Evolutionary conservation across 345 rosid species (phyloP), one percentile per base, ranked within the genome.

Genomic region (Clarkia xantiana): DNA sequence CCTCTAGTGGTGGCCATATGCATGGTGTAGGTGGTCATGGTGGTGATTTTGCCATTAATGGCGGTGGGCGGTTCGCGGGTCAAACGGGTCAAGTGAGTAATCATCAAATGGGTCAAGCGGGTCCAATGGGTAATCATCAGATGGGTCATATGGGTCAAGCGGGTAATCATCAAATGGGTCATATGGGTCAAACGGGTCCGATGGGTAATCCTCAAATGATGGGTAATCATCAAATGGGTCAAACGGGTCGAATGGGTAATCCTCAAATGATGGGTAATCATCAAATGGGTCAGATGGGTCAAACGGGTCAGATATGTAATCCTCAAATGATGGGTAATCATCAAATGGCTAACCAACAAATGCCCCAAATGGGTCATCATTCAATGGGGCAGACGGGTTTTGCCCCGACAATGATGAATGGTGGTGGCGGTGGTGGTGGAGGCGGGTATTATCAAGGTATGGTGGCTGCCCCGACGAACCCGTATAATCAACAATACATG

Each of bases 401-500:
- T 29, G 36, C 36, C 36, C 36, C 36, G 9, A 3, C 36, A 29
- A 29, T 29, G 36, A 29, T 29, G 41, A 19, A n/a, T 47, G 51
- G 36, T 39, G 0, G 51, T 39, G 51, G 14, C 53, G 0, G 41
- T 19, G 19, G 19, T 40, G 19, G 11, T 34, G 13, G 38, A 29
- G 53, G 53, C 9, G 53, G 53, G 0, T 49, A 49, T 40, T 49
- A 49, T 16, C 53, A 29, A 19, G 53, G 69, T 54, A 71, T 69
- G 79, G 85, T 68, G 3, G n/a, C n/a, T 29, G 36, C 36, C 36
- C 74, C 67, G 22, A 76, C 67, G 4, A 68, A 80, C 58, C 74
- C 75, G 34, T 76, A 76, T 29, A 62, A 60, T 52, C 86, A 75
- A 14, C 95, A 79, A 10, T 63, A 76, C 8, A 71, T 70, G 62